Evolutionary conservation across 495 filamentous ascomycete genomes (phyloP).

Genomic region (Cercophora samala): DNA sequence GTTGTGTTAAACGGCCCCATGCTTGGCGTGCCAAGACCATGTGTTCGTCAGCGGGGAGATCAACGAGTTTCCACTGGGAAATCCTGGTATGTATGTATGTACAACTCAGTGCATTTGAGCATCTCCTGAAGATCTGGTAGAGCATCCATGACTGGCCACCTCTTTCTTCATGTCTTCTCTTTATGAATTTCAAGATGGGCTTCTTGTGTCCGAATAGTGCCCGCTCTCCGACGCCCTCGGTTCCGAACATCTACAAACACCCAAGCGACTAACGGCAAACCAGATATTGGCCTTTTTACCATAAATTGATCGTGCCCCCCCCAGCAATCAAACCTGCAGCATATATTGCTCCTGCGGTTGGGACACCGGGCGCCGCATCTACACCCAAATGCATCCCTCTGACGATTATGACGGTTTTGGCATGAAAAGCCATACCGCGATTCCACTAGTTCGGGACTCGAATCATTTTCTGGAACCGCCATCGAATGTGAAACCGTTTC

Average conservation of each 20-base stretch:
- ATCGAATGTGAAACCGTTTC: neutral
- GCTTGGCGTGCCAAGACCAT: neutral
- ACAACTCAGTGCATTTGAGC: neutral
- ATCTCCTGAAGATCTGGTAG: neutral
- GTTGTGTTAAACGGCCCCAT: neutral
- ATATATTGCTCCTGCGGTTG: conserved; percentile 1
- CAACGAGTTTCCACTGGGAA: neutral
- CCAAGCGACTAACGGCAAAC: conserved; percentile 8
- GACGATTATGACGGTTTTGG: neutral
- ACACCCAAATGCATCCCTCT: neutral
- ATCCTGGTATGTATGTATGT: too few relatives aligned
- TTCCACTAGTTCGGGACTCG: neutral
- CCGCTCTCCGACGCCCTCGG: neutral
- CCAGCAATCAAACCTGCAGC: conserved; percentile 1
- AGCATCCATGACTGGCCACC: neutral
- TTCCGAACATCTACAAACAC: conserved; percentile 4
- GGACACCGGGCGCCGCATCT: neutral
- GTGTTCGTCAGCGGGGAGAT: neutral
- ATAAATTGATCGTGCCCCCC: neutral
- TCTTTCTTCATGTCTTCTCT: neutral
- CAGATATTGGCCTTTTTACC: conserved; percentile 1
- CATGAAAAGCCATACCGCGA: neutral
- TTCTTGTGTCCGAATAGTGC: neutral
- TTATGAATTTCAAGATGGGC: neutral
- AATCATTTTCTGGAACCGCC: neutral